These are phyloP conservation scores for Pseudohyphozyma bogoriensis DNA, from an alignment of 768 basidiomycete species.

Conservation along the genomic window DNA sequence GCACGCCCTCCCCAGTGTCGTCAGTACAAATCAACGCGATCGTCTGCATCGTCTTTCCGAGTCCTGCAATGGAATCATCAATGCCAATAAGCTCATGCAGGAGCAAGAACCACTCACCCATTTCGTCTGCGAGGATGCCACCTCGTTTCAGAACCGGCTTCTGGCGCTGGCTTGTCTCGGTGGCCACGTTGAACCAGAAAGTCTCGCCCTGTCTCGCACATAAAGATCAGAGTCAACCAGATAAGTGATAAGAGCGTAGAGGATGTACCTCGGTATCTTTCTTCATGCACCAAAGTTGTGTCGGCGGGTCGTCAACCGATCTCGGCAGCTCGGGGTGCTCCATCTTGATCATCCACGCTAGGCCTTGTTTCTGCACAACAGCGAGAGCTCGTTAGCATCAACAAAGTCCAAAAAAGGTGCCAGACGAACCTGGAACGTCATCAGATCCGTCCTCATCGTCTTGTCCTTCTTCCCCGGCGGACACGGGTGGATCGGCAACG, in stretches of 20 bases:
- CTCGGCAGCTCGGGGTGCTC: conserved; percentile 70
- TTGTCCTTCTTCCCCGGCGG: conserved; percentile 63
- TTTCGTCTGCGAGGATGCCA: conserved; percentile 81
- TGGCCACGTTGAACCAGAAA: conserved; percentile 73
- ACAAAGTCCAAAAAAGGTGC: neutral
- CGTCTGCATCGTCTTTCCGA: conserved; percentile 86
- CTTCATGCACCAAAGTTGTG: conserved; percentile 76
- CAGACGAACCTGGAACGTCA: conserved; percentile 64
- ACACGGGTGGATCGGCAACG: conserved; percentile 57
- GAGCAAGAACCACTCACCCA: conserved; percentile 46
- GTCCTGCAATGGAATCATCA: conserved; percentile 16
- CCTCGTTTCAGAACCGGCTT: conserved; percentile 41
- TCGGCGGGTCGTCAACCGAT: conserved; percentile 56
- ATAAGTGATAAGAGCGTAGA: neutral
- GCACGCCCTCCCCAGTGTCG: conserved; percentile 29
- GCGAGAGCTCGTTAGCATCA: neutral
- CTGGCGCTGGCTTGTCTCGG: conserved; percentile 61
- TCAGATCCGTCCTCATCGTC: conserved; percentile 57
- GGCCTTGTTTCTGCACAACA: conserved; percentile 58
- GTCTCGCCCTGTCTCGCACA: conserved; percentile 41
- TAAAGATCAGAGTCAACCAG: no score
- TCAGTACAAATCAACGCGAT: conserved; percentile 56
- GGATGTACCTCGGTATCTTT: conserved; percentile 32
- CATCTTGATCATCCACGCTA: conserved; percentile 64
- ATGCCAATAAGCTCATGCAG: conserved; percentile 37